Base-by-base conservation (phyloP, 2,329 filamentous ascomycete genomes). In the Pyrenochaeta sp. region DNA sequence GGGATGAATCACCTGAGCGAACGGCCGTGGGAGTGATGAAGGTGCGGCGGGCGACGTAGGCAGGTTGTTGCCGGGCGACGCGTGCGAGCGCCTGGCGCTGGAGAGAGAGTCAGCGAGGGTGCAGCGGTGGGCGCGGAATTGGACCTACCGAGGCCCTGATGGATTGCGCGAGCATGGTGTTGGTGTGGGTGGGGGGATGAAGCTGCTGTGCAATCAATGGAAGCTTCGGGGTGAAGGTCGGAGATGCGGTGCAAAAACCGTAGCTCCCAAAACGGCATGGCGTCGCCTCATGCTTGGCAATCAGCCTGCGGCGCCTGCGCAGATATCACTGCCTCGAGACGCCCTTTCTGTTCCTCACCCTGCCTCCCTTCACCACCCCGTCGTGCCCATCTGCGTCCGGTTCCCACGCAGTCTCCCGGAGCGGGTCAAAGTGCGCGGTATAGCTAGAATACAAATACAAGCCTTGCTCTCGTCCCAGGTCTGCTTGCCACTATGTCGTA, bases 1-100 rank as follows among this genome's bases (percentile, higher is more conserved):
- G 53, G 58, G 59, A 66, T 67, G 62, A 74, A 72, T 68, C 79
- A 85, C 84, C 83, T 79, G 81, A 79, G 71, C 82, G 80, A 68
- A 81, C 74, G 61, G 80, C 77, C 55, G 79, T 78, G 56, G 83
- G 81, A 58, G 80, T 80, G 74, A 85, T 77, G 75, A 86, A 84
- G 69, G 81, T 83, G 69, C 84, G 82, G 72, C 81, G 81, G 67
- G 79, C 74, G 61, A 79, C 69, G 71, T 74, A 71, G 71, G 74
- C 74, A 63, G 71, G 66, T 69, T 81, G 80, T 69, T 80, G 81
- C 68, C 80, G 79, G 73, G 78, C 77, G 66, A 80, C 77, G 74
- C 83, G 81, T 74, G 77, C 77, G 70, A 85, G 72, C 69, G 82
- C 72, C 72, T 81, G 81, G 76, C 82, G 80, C 83, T 86, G 70